phyloP scores from a whole-genome alignment of 2,329 filamentous ascomycete species.

The Daldinia sp. region DNA sequence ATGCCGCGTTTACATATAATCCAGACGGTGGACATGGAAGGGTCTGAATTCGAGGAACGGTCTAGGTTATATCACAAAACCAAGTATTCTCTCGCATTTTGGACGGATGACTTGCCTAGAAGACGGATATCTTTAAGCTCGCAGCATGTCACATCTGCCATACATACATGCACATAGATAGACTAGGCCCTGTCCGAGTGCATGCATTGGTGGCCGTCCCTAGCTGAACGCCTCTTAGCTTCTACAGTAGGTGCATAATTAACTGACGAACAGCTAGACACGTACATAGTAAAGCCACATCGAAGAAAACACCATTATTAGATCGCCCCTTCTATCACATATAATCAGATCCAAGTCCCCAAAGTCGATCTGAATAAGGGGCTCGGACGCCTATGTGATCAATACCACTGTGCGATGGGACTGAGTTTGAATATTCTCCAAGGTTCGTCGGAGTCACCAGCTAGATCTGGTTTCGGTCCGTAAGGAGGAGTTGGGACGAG shows the following conservation, averaged over 20 bases:
- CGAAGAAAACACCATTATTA: constrained; percentile 2
- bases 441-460: constrained; percentile 41
- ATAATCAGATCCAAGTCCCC: constrained; percentile 13
- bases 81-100: constrained; percentile 36
- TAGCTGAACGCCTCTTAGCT: constrained; percentile 44
- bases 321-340: constrained; percentile 5
- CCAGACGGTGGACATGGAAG: constrained; percentile 21
- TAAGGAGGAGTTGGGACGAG: constrained; percentile 42
- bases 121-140: constrained; percentile 44
- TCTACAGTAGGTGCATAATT: constrained; percentile 43
- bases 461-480: constrained; percentile 47
- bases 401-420: constrained; percentile 22
- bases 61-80: constrained; percentile 20
- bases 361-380: constrained; percentile 23
- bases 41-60: constrained; percentile 19
- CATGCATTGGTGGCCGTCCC: constrained; percentile 56
- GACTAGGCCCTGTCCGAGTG: constrained; percentile 52
- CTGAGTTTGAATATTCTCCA: constrained; percentile 30
- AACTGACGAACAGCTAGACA: constrained; percentile 38
- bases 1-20: constrained; percentile 15
- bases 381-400: constrained; percentile 23
- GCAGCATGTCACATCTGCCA: constrained; percentile 47
- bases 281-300: constrained; percentile 22
- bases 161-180: constrained; percentile 41
- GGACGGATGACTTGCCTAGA: constrained; percentile 37